phyloP scores from a whole-genome alignment of 768 basidiomycete genomes.

The Pisolithus marmoratus region DNA sequence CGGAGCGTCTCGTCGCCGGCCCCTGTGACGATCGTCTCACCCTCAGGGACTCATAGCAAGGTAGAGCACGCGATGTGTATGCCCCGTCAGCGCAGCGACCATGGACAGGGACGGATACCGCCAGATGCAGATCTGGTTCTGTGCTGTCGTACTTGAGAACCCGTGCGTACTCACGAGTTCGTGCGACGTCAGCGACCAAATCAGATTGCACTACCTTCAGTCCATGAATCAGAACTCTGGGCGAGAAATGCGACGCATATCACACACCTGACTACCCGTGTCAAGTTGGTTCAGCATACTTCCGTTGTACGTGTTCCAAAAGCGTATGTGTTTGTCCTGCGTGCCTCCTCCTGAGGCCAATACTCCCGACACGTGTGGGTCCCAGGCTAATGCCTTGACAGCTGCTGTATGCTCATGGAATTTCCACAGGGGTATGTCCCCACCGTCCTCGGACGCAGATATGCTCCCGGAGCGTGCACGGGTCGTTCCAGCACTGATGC shows the following conservation, averaged over 20 bases:
- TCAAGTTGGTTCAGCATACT: conserved; percentile 82
- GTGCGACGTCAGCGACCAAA: conserved; percentile 93
- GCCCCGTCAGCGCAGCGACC: conserved; percentile 92
- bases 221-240: conserved; percentile 3
- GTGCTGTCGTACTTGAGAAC: conserved; percentile 87
- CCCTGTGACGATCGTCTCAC: conserved; percentile 96
- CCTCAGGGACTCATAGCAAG: conserved; percentile 97
- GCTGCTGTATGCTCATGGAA: conserved; percentile 97
- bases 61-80: conserved; percentile 91
- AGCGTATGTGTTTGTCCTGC: conserved; percentile 97
- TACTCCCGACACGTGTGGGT: conserved; percentile 87
- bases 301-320: conserved; percentile 92
- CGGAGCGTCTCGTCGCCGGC: conserved; percentile 95
- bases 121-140: conserved; percentile 97
- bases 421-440: conserved; percentile 77
- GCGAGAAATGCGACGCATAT: not conserved
- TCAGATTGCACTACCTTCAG: conserved; percentile 92
- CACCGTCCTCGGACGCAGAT: conserved; percentile 27
- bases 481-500: conserved; percentile 21
- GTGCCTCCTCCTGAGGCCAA: conserved; percentile 96
- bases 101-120: conserved; percentile 90
- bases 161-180: conserved; percentile 98
- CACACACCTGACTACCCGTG: conserved; percentile 85
- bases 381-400: conserved; percentile 98
- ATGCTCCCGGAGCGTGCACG: conserved; percentile 18